phyloP scores from a whole-genome alignment of 225 moss, liverwort and hornwort species.

The Climacium dendroides region DNA sequence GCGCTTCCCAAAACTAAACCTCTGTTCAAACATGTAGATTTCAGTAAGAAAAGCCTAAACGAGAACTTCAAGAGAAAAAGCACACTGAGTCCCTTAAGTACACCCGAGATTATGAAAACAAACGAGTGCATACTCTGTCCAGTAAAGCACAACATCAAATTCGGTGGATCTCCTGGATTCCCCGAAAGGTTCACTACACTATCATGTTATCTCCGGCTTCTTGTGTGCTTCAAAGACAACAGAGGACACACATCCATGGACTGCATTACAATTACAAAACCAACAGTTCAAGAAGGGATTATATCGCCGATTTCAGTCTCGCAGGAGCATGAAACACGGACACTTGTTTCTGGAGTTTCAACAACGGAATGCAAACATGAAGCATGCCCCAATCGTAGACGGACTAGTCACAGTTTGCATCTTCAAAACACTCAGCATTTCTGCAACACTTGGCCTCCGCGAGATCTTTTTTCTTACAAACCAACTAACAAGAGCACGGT shows the following conservation, averaged over 20 bases:
- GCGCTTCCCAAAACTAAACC: background rate
- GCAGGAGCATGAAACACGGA: background rate
- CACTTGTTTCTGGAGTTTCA: background rate
- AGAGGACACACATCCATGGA: too few species aligned
- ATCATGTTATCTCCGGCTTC: background rate
- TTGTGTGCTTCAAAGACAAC: too few species aligned
- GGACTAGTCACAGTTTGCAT: background rate
- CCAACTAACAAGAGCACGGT: background rate
- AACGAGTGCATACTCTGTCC: too few species aligned
- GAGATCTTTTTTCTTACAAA: background rate
- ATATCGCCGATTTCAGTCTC: too few species aligned
- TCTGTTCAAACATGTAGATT: background rate
- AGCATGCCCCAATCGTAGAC: background rate
- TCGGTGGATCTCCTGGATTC: too few species aligned
- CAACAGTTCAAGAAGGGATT: too few species aligned
- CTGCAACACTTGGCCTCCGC: background rate
- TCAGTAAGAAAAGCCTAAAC: background rate
- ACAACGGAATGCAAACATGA: background rate
- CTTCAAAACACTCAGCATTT: background rate
- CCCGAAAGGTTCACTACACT: background rate
- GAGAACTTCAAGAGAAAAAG: background rate
- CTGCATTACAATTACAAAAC: too few species aligned
- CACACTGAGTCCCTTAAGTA: background rate
- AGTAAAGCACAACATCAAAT: too few species aligned
- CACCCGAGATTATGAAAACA: background rate